Percentiles rank a stretch among this genome's conserved stretches.
Evolutionary conservation across 768 basidiomycete genomes (phyloP).

Genomic region (Tylopilus sp.): DNA sequence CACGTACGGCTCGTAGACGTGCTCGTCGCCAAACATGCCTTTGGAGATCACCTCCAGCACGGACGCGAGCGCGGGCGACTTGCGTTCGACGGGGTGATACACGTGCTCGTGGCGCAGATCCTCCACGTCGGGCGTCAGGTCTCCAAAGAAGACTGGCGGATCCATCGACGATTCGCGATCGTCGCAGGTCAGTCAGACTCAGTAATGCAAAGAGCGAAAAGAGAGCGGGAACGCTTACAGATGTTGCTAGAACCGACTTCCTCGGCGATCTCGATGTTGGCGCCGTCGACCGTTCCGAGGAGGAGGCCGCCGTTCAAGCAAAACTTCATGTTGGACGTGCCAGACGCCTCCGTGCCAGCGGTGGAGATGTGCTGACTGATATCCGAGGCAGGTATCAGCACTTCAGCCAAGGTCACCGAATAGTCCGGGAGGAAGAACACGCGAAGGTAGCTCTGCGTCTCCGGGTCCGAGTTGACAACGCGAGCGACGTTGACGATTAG

Average conservation of each 20-base stretch:
- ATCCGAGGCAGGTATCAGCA: constrained; percentile 89
- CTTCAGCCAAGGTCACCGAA: constrained; percentile 77
- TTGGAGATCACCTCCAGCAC: constrained; percentile 74
- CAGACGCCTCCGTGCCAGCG: constrained; percentile 89
- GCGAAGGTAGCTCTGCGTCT: constrained; percentile 81
- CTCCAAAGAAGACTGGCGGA: constrained; percentile 83
- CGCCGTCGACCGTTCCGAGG: constrained; percentile 90
- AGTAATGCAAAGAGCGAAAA: neutral
- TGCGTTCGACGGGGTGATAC: constrained; percentile 81
- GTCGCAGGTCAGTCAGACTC: neutral
- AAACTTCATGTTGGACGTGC: constrained; percentile 87
- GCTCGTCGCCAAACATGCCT: constrained; percentile 77
- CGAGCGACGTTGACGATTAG: constrained; percentile 90
- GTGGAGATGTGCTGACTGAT: constrained; percentile 97
- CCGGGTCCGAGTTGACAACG: constrained; percentile 67
- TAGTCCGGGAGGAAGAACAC: constrained; percentile 98
- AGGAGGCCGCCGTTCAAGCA: constrained; percentile 88
- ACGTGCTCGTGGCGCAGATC: constrained; percentile 82
- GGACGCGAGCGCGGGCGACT: constrained; percentile 76
- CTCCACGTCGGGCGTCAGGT: constrained; percentile 84
- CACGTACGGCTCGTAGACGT: constrained; percentile 84
- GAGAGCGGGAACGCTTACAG: constrained; percentile 40
- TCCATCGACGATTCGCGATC: neutral
- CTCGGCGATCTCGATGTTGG: constrained; percentile 95
- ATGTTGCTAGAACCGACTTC: constrained; percentile 92